phyloP scores from a whole-genome alignment of 2,329 filamentous ascomycete species.

The Colletotrichum tabaci region DNA sequence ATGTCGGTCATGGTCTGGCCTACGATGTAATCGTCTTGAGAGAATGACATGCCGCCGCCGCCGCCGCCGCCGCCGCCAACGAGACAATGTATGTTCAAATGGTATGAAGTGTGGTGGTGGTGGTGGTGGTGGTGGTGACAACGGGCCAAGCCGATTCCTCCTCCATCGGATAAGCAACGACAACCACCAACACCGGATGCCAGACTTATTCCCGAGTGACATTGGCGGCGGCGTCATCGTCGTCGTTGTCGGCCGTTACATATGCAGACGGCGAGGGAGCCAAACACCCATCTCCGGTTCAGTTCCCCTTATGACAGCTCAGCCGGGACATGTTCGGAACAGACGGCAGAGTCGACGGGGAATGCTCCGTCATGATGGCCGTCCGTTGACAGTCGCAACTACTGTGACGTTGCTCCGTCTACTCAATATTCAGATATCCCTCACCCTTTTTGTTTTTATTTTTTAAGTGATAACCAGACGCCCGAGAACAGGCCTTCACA shows the following conservation, averaged over 20 bases:
- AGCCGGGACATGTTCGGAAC: conserved; percentile 12
- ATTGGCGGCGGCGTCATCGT: background rate
- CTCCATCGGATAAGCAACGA: conserved; percentile 29
- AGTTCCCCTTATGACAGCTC: background rate
- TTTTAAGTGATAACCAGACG: conserved; percentile 7
- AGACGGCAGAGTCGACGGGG: conserved; percentile 15
- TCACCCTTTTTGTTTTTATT: no score
- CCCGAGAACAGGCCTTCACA: background rate
- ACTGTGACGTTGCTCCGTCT: background rate
- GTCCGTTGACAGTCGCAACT: background rate
- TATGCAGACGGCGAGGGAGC: no score
- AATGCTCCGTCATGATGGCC: conserved; percentile 13
- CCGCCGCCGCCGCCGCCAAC: conserved; percentile 12
- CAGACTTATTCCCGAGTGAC: conserved; percentile 3
- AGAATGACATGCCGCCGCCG: conserved; percentile 10
- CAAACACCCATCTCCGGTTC: no score
- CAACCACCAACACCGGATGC: conserved; percentile 3
- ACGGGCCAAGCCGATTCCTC: conserved; percentile 21
- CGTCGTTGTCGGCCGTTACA: no score
- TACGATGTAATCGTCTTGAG: background rate
- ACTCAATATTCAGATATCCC: no score
- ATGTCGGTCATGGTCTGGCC: no score
- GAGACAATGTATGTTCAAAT: conserved; percentile 15
- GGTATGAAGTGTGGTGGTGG: conserved; percentile 1
- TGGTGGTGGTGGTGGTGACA: conserved; percentile 12